Evolutionary conservation across 805 yeast genomes (phyloP).

Genomic region (Saccharomycopsis microspora): DNA sequence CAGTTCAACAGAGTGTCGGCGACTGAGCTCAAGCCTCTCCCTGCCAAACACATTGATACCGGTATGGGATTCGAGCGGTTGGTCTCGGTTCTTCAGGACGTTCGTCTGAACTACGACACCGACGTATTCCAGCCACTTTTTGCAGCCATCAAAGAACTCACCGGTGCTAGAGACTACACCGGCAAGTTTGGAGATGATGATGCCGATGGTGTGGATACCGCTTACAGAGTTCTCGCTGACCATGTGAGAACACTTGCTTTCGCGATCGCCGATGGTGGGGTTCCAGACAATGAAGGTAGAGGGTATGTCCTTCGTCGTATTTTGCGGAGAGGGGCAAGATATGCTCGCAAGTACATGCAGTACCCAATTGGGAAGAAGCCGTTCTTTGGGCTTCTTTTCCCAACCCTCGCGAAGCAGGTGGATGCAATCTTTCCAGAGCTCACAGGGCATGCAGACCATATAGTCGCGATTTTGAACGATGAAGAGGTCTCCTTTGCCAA

Average conservation of each 20-base stretch:
- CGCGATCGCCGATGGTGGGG: conserved; percentile 98
- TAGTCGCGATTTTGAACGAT: conserved; percentile 87
- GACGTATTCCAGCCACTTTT: conserved; percentile 92
- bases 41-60: conserved; percentile 93
- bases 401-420: conserved; percentile 85
- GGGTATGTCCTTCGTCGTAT: conserved; percentile 97
- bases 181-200: conserved; percentile 94
- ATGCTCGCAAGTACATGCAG: conserved; percentile 90
- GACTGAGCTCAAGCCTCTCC: conserved; percentile 67
- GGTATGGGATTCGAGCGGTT: conserved; percentile 99
- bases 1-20: conserved; percentile 94
- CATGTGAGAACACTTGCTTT: conserved; percentile 95
- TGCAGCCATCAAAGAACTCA: conserved; percentile 75
- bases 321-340: conserved; percentile 95
- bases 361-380: conserved; percentile 73
- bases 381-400: conserved; percentile 86
- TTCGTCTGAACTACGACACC: conserved; percentile 89
- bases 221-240: conserved; percentile 96
- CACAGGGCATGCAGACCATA: conserved; percentile 48
- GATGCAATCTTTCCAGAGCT: conserved; percentile 81
- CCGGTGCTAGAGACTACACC: conserved; percentile 82
- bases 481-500: conserved; percentile 93
- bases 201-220: conserved; percentile 90
- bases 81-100: conserved; percentile 88
- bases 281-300: conserved; percentile 98